A percentile compares a stretch with the other conserved stretches of the same genome.
These are phyloP conservation scores for Brassica balearica DNA, from an alignment of 441 rosid genomes.

Conservation along the genomic window DNA sequence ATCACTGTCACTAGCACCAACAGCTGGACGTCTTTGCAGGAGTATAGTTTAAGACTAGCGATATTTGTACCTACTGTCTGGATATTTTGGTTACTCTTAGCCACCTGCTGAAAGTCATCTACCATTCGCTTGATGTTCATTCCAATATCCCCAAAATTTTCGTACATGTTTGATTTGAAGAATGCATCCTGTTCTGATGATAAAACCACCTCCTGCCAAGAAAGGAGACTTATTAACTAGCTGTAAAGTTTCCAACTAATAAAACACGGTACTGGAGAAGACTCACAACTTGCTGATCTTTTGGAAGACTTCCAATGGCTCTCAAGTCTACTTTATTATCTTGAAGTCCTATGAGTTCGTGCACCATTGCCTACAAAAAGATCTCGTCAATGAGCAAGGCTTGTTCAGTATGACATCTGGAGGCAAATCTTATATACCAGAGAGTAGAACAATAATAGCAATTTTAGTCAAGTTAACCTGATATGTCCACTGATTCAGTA, in stretches of 20 bases:
- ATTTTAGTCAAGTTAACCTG: constrained; percentile 57
- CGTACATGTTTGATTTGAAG: constrained; percentile 87
- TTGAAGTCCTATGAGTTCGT: constrained; percentile 87
- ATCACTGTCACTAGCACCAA: constrained; percentile 5
- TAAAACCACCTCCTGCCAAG: constrained; percentile 84
- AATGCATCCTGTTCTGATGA: constrained; percentile 95
- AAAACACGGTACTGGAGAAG: constrained; percentile 14
- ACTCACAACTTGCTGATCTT: constrained; percentile 81
- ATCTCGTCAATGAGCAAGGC: constrained; percentile 33
- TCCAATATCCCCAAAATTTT: constrained; percentile 97
- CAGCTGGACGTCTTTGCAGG: constrained; percentile 26
- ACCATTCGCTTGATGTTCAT: constrained; percentile 96
- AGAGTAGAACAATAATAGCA: constrained; percentile 15
- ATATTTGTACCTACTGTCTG: constrained; percentile 63
- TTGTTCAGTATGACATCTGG: constrained; percentile 33
- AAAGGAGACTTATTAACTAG: constrained; percentile 29
- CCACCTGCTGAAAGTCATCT: constrained; percentile 96
- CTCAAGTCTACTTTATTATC: constrained; percentile 94
- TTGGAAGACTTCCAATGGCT: constrained; percentile 64
- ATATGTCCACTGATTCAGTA: constrained; percentile 96
- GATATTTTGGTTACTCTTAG: constrained; percentile 90
- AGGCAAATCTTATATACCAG: constrained; percentile 28
- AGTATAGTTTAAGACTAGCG: constrained; percentile 32
- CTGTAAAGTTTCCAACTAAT: constrained; percentile 18
- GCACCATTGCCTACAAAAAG: constrained; percentile 84